Evolutionary conservation across 2,329 filamentous ascomycete species (phyloP), one percentile per base, ranked within the genome.

Genomic region (Akanthomyces lecanii): DNA sequence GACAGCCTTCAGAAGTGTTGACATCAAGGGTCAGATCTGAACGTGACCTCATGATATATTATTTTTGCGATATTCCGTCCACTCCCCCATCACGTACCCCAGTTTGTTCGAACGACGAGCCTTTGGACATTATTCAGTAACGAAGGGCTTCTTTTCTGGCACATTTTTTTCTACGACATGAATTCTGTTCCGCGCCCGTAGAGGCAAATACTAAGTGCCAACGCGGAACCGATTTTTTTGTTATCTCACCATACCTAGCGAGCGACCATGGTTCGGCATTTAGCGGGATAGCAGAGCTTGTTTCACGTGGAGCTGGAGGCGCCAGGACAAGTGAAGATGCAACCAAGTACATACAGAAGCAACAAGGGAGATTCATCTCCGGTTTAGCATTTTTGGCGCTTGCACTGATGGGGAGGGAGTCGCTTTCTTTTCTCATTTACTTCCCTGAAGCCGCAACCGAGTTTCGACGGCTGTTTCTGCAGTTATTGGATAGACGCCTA

Each of bases 21-120:
- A 98, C 79, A 96, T 98, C 81, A 97, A 98, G 80, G 93, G 94
- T 72, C 94, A 98, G 79, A 96, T 97, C 73, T 95, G 80, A 89
- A 69, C 60, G 55, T 59, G 48, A 63, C 61, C 40, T 18, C 42
- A 25, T 53, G 51, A 63, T n/a, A 48, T 56, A 30, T 50, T 33
- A 11, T 58, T 47, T 52, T 58, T 47, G 54, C 62, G 48, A 63
- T 36, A 45, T 16, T 44, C 18, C 33, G 14, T 50, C 42, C 21
- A 23, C 44, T 16, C 3, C 28, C 48, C 40, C 38, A 36, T 5
- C 50, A 51, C 47, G 16, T 36, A 12, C 10, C 40, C 28, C n/a
- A 23, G 1, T 14, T 23, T 25, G 30, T 53, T 25, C 23, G 30
- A 52, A 61, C 38, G 40, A 60, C 50, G 25, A 47, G 48, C n/a